Conservation (phyloP, 768 basidiomycete genomes). For the Pisolithus sp. region DNA sequence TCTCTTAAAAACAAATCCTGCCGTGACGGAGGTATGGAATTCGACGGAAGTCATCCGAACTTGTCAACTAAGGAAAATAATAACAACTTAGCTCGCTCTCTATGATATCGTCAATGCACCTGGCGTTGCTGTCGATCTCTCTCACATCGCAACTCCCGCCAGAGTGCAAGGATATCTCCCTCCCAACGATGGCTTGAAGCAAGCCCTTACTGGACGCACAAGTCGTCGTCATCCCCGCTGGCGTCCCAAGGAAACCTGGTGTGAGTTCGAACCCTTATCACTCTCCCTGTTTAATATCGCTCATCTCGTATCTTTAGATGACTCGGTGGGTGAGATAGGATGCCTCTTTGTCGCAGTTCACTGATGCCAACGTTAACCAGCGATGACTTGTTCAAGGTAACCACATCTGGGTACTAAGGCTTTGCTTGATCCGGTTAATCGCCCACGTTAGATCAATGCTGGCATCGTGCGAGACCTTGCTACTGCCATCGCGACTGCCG, state of each 20-base stretch:
- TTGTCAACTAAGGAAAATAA: slow-evolving; percentile 1
- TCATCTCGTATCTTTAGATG: slow-evolving; percentile 32
- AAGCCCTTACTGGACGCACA: slow-evolving; percentile 80
- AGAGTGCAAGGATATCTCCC: slow-evolving; percentile 79
- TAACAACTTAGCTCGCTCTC: slow-evolving; percentile 57
- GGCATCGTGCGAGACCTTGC: slow-evolving; percentile 94
- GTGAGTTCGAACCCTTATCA: slow-evolving; percentile 38
- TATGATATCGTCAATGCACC: slow-evolving; percentile 98
- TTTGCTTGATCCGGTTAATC: slow-evolving; percentile 1
- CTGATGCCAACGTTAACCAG: slow-evolving; percentile 32
- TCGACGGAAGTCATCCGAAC: neutral
- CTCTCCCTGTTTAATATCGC: neutral
- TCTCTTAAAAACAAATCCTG: slow-evolving; percentile 79
- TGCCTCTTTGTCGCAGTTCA: slow-evolving; percentile 1
- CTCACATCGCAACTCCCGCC: slow-evolving; percentile 87
- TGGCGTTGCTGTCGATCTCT: slow-evolving; percentile 91
- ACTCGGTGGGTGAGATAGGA: slow-evolving; percentile 34
- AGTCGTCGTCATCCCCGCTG: slow-evolving; percentile 92
- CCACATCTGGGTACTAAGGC: slow-evolving; percentile 3
- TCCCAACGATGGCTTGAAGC: slow-evolving; percentile 75
- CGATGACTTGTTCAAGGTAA: slow-evolving; percentile 93
- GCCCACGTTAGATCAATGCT: slow-evolving; percentile 76
- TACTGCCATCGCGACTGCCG: slow-evolving; percentile 73
- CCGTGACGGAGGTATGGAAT: slow-evolving; percentile 61
- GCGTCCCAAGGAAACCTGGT: slow-evolving; percentile 92